Base-by-base conservation (phyloP, 179 eudicot genomes). In the Amaranthus tricolor region DNA sequence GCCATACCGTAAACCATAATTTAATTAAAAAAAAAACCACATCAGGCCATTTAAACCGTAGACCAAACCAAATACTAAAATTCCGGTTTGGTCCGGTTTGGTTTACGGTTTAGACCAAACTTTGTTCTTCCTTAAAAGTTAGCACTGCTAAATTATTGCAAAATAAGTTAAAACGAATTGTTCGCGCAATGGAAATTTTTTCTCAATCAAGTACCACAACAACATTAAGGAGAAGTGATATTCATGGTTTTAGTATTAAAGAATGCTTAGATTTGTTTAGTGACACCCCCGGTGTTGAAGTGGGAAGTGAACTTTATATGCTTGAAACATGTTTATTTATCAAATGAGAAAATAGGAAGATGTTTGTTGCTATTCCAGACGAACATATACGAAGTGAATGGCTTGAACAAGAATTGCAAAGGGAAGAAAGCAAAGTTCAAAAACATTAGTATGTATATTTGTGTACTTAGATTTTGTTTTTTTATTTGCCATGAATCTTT, bases 311-410 rank as follows among this genome's bases (percentile, higher is more conserved):
- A 6, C n/a, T 65, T 11, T 74, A 24, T 24, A 24, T 24, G 31
- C 31, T 24, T 24, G 31, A 2, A 24, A 24, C 31, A 24, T 2
- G 31, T 45, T 65, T 65, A 45, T 65, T 74, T 74, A 21, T 66
- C 0, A 74, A 74, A 11, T 1, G 71, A 17, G 64, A 65, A 48
- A 54, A 54, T 45, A 74, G 71, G 9, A 64, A 66, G 48, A 74
- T 74, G 15, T 74, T 66, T 74, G 52, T 56, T 19, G 63, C 54
- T 4, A 44, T 55, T 24, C 71, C 61, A 4, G 21, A 74, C 8
- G 63, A 65, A 40, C 12, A 58, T 59, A 58, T 65, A 47, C 64
- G 77, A 8, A 16, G 12, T n/a, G 4, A 5, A 53, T 74, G 77
- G 56, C 56, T 74, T 1, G 53, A 74, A 19, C 63, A 64, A 7